Base-by-base conservation (phyloP, 177 flowering plant species). In the Vitis hybrid region DNA sequence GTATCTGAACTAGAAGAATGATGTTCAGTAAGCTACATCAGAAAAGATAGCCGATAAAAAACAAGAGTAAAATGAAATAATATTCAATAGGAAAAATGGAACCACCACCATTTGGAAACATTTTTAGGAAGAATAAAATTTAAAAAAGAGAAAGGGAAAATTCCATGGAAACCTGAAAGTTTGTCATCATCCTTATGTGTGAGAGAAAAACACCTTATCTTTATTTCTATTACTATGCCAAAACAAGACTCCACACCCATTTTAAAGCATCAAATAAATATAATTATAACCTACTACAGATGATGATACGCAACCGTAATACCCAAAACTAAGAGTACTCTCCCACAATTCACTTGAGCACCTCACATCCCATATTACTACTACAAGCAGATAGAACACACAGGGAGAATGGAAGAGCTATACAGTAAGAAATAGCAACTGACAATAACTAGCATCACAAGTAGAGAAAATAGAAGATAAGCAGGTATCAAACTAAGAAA, bases 1-100 rank as follows among this genome's bases (percentile, higher is more conserved):
- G 74, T 91, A 95, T 76, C 98, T 95, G 83, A 68, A 83, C 8
- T 12, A 72, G 32, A 57, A 71, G 74, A 57, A 66, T n/a, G 21
- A 66, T 69, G 21, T 63, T 58, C 63, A 62, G 54, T n/a, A 69
- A 57, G 46, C 20, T 18, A 24, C 1, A 67, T 66, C 14, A 60
- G 61, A 17, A 27, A 53, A 50, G 3, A 32, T 46, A 24, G 18
- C 15, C 35, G 54, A 46, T 21, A 69, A 41, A 35, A 9, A 61
- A 30, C 10, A 51, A 32, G n/a, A 56, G 9, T 4, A 3, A 58
- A 52, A 32, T 59, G 58, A 2, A 5, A 35, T 41, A 58, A 56
- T 51, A 50, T 24, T 32, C 2, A 35, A 46, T 0, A 41, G 65
- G 57, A 15, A 54, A 54, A 54, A 6, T 54, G 15, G 57, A 17